phyloP scores from a whole-genome alignment of 305 asterid species.

The Euphrasia arctica region DNA sequence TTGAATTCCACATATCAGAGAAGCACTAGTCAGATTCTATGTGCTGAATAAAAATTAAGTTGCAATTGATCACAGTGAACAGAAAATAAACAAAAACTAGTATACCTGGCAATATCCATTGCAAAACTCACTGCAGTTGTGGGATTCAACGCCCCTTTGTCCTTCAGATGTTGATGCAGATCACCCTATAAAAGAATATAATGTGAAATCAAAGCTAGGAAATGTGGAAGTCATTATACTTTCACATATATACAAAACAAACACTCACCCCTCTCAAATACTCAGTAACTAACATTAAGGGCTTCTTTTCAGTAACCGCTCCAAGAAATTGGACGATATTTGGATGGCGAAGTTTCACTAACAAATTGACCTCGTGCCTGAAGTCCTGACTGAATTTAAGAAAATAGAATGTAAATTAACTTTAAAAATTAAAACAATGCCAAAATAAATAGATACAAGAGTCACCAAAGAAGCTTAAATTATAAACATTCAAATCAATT shows the following conservation, averaged over 20 bases:
- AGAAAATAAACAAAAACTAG: constrained; percentile 16
- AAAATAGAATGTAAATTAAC: constrained; percentile 25
- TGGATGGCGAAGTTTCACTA: constrained; percentile 99
- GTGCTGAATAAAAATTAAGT: constrained; percentile 22
- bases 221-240: constrained; percentile 16
- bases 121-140: constrained; percentile 81
- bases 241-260: constrained; percentile 22
- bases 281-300: constrained; percentile 92
- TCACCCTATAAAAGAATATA: constrained; percentile 61
- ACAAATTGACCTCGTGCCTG: constrained; percentile 98
- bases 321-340: constrained; percentile 99
- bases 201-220: constrained; percentile 16
- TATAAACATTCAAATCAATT: constrained; percentile 10
- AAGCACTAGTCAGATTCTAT: constrained; percentile 17
- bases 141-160: constrained; percentile 76
- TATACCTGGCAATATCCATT: constrained; percentile 90
- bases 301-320: constrained; percentile 93
- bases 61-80: constrained; percentile 15
- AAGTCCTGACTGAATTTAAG: constrained; percentile 81
- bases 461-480: constrained; percentile 18
- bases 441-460: constrained; percentile 20
- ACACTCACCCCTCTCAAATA: constrained; percentile 89
- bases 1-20: constrained; percentile 27
- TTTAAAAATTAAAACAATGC: constrained; percentile 12
- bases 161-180: constrained; percentile 95